Base-by-base conservation (phyloP, 2,329 filamentous ascomycete species). In the Byssothecium circinans region DNA sequence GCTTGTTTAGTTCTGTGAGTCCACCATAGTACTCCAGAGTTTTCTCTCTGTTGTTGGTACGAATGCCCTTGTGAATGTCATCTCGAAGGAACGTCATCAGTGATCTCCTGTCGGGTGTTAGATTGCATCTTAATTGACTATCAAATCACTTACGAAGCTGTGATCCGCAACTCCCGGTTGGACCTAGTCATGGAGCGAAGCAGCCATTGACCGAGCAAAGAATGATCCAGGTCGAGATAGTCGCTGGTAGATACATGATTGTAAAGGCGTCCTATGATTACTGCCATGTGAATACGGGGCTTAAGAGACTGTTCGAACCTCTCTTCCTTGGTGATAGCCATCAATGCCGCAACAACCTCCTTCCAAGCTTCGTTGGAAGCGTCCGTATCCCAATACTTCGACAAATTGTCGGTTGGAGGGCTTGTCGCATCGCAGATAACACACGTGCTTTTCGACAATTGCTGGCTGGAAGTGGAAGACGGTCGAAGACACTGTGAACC, bases 121-220 rank as follows among this genome's bases (percentile, higher is more conserved):
- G 35, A 22, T 33, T n/a, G 7, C 19, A 29, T 23, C 32, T 17
- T 12, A 20, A 10, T 2, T 10, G 19, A 30, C 12, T 22, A 33
- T 15, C 5, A 15, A 32, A 11, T 17, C 7, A 66, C 74, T 62
- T 76, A 86, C 77, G 87, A 88, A 48, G 91, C 88, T 30, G 87
- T 87, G 58, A 96, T 82, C 25, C 92, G 85, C 22, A 97, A 75
- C 67, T 97, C 94, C 63, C 92, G 82, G 17, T 90, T 71, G 1
- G 91, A 95, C 69, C 91, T 95, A 54, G 86, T 85, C 32, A 97
- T 75, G 0, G 87, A 89, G 57, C 87, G 83, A 4, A 96, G 74
- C 62, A 90, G 91, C 82, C 89, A 92, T 61, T 91, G 85, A 0
- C 89, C 91, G 33, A 89, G 74, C 14, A 74, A 68, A 8, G 89